Percentiles rank a stretch among this genome's conserved stretches.
Evolutionary conservation across 1,284 basidiomycete species (phyloP).

Genomic region (Cutaneotrichosporon cavernicola): DNA sequence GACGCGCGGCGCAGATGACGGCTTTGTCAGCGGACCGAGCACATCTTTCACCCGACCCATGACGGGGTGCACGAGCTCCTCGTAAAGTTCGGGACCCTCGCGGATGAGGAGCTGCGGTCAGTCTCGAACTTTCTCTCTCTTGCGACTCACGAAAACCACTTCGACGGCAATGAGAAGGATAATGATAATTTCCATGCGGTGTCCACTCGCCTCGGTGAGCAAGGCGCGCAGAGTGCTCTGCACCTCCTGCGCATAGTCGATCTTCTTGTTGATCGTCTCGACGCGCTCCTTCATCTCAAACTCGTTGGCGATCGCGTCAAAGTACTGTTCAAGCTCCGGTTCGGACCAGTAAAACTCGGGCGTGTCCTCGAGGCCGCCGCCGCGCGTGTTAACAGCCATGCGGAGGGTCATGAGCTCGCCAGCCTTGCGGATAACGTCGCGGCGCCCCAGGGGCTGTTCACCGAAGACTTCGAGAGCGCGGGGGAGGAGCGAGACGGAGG

Average conservation of each 20-base stretch:
- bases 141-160: constrained; percentile 70
- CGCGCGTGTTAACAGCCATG: constrained; percentile 79
- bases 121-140: not conserved
- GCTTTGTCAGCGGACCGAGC: constrained; percentile 9
- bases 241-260: constrained; percentile 86
- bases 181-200: constrained; percentile 88
- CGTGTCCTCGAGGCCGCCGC: constrained; percentile 82
- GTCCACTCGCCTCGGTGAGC: constrained; percentile 77
- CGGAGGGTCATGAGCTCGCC: constrained; percentile 83
- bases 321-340: constrained; percentile 80
- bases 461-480: constrained; percentile 71
- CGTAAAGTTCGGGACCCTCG: constrained; percentile 30
- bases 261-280: constrained; percentile 80
- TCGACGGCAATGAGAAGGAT: constrained; percentile 86
- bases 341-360: constrained; percentile 86
- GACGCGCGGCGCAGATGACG: constrained; percentile 1
- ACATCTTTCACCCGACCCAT: constrained; percentile 16
- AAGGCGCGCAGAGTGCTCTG: constrained; percentile 63
- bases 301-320: constrained; percentile 74
- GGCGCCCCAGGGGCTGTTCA: constrained; percentile 72
- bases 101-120: constrained; percentile 26
- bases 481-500: constrained; percentile 73
- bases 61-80: constrained; percentile 22
- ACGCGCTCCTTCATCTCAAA: constrained; percentile 78
- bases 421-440: constrained; percentile 79